These are phyloP conservation scores for Globisporangium middletonii DNA, from an alignment of 352 stramenopile species.

Conservation along the genomic window DNA sequence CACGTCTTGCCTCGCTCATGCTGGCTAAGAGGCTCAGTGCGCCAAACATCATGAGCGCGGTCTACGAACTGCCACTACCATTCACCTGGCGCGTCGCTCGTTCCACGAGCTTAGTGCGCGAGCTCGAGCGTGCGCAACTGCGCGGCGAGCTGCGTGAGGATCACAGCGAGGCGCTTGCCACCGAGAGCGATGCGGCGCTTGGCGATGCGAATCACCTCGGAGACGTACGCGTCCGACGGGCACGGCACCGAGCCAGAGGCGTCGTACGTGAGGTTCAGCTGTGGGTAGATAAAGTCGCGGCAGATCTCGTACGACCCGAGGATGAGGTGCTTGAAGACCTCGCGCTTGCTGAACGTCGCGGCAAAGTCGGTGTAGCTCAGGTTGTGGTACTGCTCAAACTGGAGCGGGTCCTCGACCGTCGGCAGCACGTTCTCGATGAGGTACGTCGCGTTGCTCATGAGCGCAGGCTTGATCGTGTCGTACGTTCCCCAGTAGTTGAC, in stretches of 20 bases:
- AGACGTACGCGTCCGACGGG: slow-evolving; percentile 26
- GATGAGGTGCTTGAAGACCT: slow-evolving; percentile 11
- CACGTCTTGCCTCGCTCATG: no score
- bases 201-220: slow-evolving; percentile 20
- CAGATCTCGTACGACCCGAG: slow-evolving; percentile 31
- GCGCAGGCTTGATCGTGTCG: slow-evolving; percentile 8
- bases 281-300: background rate
- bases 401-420: slow-evolving; percentile 25
- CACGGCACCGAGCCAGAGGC: slow-evolving; percentile 9
- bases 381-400: slow-evolving; percentile 31
- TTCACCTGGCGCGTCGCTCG: no score
- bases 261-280: slow-evolving; percentile 24
- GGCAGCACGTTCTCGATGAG: slow-evolving; percentile 27
- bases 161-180: slow-evolving; percentile 42
- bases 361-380: slow-evolving; percentile 13
- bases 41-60: no score
- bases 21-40: no score
- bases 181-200: slow-evolving; percentile 43
- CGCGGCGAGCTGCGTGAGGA: slow-evolving; percentile 47
- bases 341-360: background rate
- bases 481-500: slow-evolving; percentile 44
- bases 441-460: slow-evolving; percentile 35
- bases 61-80: no score
- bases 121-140: slow-evolving; percentile 35
- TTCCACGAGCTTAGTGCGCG: slow-evolving; percentile 3